phyloP scores from a whole-genome alignment of 257 asterid species.

The Jasminum sambac region DNA sequence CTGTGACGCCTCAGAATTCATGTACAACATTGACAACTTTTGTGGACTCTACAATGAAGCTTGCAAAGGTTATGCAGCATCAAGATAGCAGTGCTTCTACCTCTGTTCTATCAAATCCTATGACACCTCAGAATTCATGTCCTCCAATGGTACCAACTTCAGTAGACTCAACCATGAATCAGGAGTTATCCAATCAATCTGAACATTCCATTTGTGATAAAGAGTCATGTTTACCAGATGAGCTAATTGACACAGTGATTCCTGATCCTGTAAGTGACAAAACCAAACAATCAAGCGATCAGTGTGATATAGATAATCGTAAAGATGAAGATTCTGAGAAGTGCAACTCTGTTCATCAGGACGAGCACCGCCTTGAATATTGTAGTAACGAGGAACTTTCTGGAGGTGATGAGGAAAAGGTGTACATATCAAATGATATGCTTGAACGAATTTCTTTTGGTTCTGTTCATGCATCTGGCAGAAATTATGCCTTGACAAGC shows the following conservation, averaged over 20 bases:
- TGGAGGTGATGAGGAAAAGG: conserved; percentile 51
- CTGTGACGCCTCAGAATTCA: conserved; percentile 51
- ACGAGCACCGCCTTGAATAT: conserved; percentile 32
- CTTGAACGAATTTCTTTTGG: conserved; percentile 53
- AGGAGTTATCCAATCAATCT: conserved; percentile 44
- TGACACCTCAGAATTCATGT: conserved; percentile 48
- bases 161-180: conserved; percentile 48
- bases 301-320: conserved; percentile 29
- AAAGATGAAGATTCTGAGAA: conserved; percentile 33
- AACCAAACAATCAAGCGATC: conserved; percentile 30
- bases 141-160: conserved; percentile 40
- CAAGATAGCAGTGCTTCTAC: conserved; percentile 65
- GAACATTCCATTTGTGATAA: conserved; percentile 45
- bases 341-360: conserved; percentile 26
- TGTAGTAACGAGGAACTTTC: conserved; percentile 36
- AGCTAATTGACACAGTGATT: conserved; percentile 26
- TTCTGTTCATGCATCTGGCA: conserved; percentile 60
- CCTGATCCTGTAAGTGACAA: conserved; percentile 30
- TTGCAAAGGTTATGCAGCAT: conserved; percentile 43
- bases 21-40: conserved; percentile 41
- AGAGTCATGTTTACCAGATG: conserved; percentile 32
- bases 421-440: conserved; percentile 40
- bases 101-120: conserved; percentile 43
- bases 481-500: conserved; percentile 36
- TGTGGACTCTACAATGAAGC: conserved; percentile 39